Evolutionary conservation across 345 rosid genomes (phyloP).

Genomic region (Citrus hindsii): DNA sequence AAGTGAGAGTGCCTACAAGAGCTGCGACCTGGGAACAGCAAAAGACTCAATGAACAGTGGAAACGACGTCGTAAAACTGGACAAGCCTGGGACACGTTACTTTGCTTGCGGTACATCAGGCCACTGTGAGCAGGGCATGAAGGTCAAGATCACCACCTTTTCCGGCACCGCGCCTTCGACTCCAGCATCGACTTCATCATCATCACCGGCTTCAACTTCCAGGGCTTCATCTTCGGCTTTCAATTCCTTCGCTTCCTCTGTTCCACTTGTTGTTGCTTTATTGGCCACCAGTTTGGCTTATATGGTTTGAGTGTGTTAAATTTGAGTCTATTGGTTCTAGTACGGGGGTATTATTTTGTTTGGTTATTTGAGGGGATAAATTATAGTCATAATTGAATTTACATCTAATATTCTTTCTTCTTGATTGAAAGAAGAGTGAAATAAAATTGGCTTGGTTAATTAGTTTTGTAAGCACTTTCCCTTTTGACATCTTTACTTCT

Average conservation of each 20-base stretch:
- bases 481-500: too few relatives aligned
- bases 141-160: constrained; percentile 60
- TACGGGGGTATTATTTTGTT: background rate
- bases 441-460: background rate
- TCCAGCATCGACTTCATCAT: constrained; percentile 23
- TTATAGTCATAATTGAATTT: background rate
- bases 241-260: constrained; percentile 7
- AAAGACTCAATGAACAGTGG: constrained; percentile 63
- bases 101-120: constrained; percentile 85
- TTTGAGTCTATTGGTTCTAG: background rate
- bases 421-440: background rate
- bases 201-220: constrained; percentile 19
- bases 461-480: too few relatives aligned
- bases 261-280: constrained; percentile 4
- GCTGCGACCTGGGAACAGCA: constrained; percentile 68
- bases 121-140: constrained; percentile 90
- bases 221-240: constrained; percentile 9
- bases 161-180: constrained; percentile 50
- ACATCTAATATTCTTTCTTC: background rate
- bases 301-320: background rate
- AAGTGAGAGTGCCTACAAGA: constrained; percentile 69
- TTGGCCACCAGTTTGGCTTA: constrained; percentile 6
- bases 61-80: constrained; percentile 68
- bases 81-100: constrained; percentile 66
- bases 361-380: background rate